A percentile compares a stretch with the other conserved stretches of the same genome.
Conservation (phyloP, 176 grass and related monocot genomes). For the Ensete glaucum region DNA sequence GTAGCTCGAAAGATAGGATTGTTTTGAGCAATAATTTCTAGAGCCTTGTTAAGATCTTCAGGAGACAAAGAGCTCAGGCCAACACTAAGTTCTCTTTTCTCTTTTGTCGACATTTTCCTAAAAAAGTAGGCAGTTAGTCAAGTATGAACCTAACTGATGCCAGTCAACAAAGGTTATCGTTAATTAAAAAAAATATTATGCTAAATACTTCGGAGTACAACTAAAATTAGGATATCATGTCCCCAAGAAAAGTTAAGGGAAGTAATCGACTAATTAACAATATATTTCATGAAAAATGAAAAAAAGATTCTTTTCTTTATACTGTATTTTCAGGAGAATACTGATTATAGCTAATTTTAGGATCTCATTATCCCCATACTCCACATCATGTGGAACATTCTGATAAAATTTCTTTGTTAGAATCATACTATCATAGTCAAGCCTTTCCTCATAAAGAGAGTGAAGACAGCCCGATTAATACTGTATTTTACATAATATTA, state of each 20-base stretch:
- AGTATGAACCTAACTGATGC: not conserved
- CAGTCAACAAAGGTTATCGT: not conserved
- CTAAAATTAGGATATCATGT: not conserved
- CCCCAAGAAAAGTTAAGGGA: not conserved
- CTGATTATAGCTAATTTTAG: no score
- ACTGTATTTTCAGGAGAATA: no score
- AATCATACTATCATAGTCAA: no score
- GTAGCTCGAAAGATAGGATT: conserved; percentile 68
- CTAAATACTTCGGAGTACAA: not conserved
- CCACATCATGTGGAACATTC: no score
- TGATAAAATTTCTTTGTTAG: no score
- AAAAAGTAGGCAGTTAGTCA: not conserved
- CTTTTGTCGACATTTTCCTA: conserved; percentile 89
- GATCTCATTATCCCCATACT: no score
- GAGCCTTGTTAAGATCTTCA: conserved; percentile 69
- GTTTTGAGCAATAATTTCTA: conserved; percentile 81
- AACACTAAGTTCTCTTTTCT: conserved; percentile 79
- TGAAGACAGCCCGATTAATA: no score
- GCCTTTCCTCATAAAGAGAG: no score
- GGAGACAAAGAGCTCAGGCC: conserved; percentile 58
- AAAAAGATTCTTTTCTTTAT: no score
- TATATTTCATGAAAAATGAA: no score
- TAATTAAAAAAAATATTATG: not conserved
- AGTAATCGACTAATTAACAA: no score
- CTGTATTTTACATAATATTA: no score